phyloP scores from a whole-genome alignment of 345 rosid genomes.

The Chamaenerion angustifolium region DNA sequence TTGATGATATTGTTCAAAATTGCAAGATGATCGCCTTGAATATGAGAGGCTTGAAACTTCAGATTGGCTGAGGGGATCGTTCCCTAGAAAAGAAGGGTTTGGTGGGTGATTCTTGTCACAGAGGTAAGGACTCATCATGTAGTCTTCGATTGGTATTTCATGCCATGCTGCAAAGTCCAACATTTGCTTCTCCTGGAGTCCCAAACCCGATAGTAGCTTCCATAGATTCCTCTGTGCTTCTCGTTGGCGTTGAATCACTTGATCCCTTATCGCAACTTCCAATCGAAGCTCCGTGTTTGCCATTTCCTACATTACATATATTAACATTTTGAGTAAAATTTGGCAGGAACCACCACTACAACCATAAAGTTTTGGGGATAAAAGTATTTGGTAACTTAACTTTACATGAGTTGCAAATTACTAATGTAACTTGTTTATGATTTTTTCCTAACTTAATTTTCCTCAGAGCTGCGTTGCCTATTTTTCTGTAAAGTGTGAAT shows the following conservation, averaged over 20 bases:
- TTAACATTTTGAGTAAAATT: no score
- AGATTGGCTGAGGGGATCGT: conserved; percentile 15
- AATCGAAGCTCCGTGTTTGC: conserved; percentile 86
- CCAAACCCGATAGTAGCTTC: conserved; percentile 69
- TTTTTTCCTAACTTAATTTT: no score
- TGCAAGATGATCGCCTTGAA: conserved; percentile 37
- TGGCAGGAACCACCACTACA: conserved; percentile 2
- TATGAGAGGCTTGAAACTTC: conserved; percentile 31
- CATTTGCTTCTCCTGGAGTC: conserved; percentile 61
- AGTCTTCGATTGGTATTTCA: conserved; percentile 73
- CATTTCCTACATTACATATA: conserved; percentile 49
- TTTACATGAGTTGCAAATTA: no score
- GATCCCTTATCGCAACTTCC: conserved; percentile 95
- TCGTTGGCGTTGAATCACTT: conserved; percentile 78
- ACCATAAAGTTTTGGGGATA: conserved; percentile 8
- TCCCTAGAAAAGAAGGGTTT: conserved; percentile 17
- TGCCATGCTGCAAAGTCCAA: conserved; percentile 65
- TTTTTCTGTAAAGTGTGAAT: no score
- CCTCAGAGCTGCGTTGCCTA: no score
- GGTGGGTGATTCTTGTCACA: conserved; percentile 33
- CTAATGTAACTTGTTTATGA: no score
- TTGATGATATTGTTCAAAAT: conserved; percentile 34
- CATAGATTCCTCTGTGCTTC: conserved; percentile 72
- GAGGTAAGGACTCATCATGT: conserved; percentile 33
- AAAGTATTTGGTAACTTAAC: no score